Evolutionary conservation across 2,329 filamentous ascomycete genomes (phyloP).

Genomic region (Colletotrichum sp.): DNA sequence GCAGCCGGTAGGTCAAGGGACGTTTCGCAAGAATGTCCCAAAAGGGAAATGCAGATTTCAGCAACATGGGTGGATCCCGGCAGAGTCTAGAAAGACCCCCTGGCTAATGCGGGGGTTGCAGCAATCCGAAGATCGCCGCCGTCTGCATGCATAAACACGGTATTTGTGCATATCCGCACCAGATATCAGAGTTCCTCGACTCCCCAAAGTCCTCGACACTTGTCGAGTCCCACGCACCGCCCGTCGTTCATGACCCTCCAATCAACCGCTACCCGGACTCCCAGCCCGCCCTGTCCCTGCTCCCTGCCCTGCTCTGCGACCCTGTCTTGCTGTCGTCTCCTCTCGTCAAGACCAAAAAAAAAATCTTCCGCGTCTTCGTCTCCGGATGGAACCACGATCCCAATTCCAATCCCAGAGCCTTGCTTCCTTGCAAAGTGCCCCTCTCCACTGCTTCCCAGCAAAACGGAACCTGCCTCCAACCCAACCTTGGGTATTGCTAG

Average conservation of each 20-base stretch:
- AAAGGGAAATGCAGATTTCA: constrained; percentile 20
- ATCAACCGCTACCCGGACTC: background rate
- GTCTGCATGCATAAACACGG: background rate
- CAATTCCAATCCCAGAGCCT: background rate
- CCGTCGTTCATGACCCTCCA: background rate
- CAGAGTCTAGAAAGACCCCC: constrained; percentile 1
- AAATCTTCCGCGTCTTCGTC: background rate
- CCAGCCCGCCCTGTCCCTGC: background rate
- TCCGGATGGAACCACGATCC: background rate
- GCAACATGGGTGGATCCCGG: constrained; percentile 8
- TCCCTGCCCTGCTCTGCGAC: background rate
- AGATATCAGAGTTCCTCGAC: background rate
- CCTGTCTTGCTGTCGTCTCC: background rate
- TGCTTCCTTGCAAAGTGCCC: background rate
- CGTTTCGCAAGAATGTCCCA: constrained; percentile 28
- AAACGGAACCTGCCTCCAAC: background rate
- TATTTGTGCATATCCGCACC: background rate
- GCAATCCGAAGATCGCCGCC: constrained; percentile 13
- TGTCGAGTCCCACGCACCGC: background rate
- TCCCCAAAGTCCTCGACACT: background rate
- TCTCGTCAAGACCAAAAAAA: background rate
- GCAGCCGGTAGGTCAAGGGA: constrained; percentile 6
- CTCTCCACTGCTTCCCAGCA: constrained; percentile 1
- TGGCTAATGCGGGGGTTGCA: constrained; percentile 18
- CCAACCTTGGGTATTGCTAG: background rate